Evolutionary conservation across 345 rosid genomes (phyloP).

Genomic region (Eucalyptus regnans): DNA sequence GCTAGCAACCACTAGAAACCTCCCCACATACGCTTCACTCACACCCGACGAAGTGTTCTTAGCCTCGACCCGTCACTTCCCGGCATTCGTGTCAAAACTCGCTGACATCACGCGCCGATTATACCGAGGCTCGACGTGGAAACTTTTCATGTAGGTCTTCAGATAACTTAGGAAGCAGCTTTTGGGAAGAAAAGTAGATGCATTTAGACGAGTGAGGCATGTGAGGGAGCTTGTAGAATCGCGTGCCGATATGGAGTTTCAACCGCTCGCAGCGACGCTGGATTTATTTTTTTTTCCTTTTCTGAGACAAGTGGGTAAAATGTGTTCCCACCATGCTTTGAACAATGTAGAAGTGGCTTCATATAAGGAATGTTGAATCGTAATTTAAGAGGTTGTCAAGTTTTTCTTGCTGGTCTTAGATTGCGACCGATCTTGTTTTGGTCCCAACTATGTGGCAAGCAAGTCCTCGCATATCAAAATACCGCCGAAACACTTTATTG

Average conservation of each 20-base stretch:
- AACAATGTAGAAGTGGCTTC: neutral
- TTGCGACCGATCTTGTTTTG: neutral
- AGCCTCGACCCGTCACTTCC: neutral
- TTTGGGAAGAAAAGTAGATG: neutral
- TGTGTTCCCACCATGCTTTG: neutral
- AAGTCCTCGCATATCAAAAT: neutral
- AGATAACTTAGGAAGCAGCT: neutral
- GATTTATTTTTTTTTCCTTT: neutral
- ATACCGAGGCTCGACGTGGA: neutral
- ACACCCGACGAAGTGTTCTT: too few species aligned
- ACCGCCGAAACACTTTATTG: neutral
- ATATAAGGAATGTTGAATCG: neutral
- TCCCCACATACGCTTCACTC: too few species aligned
- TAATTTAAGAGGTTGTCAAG: neutral
- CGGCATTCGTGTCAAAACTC: neutral
- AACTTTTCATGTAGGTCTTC: neutral
- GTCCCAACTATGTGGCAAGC: neutral
- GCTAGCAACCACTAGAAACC: neutral
- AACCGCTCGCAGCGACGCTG: too few species aligned
- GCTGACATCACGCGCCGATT: neutral
- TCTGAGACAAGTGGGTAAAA: neutral
- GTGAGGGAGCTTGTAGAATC: too few species aligned
- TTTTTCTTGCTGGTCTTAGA: neutral
- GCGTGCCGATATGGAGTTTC: too few species aligned
- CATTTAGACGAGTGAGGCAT: too few species aligned